A percentile compares a stretch with the other conserved stretches of the same genome.
phyloP scores from a whole-genome alignment of 805 yeast genomes.

The Diddensiella caesifluorescens region DNA sequence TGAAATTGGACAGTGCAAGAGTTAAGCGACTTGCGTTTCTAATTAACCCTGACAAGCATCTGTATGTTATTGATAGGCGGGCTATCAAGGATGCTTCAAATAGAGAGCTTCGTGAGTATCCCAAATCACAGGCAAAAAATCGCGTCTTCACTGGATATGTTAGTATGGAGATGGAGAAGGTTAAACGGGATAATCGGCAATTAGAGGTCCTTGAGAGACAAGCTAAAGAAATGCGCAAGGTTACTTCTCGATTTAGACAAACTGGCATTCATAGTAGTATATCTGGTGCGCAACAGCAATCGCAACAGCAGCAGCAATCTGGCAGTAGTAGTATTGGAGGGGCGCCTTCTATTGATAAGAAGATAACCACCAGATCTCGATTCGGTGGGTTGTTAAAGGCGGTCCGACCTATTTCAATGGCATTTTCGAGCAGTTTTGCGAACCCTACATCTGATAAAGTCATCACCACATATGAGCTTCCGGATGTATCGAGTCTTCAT shows the following conservation, averaged over 20 bases:
- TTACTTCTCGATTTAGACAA: slow-evolving; percentile 1
- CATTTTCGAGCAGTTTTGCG: slow-evolving; percentile 24
- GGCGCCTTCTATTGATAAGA: slow-evolving; percentile 4
- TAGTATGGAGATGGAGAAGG: slow-evolving; percentile 45
- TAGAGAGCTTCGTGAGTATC: slow-evolving; percentile 39
- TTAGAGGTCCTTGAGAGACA: slow-evolving; percentile 33
- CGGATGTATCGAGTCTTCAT: slow-evolving; percentile 41
- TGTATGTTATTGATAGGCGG: slow-evolving; percentile 28
- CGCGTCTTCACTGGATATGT: slow-evolving; percentile 45
- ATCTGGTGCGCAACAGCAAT: not conserved
- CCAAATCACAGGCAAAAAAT: slow-evolving; percentile 32
- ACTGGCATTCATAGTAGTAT: slow-evolving; percentile 3
- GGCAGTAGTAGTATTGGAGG: slow-evolving; percentile 2
- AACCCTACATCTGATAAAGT: slow-evolving; percentile 37
- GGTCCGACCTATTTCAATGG: slow-evolving; percentile 38
- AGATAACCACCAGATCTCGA: slow-evolving; percentile 26
- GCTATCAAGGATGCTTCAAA: slow-evolving; percentile 37
- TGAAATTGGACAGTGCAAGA: slow-evolving; percentile 5
- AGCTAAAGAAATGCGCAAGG: slow-evolving; percentile 16
- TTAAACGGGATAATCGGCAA: slow-evolving; percentile 48
- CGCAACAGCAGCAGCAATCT: slow-evolving; percentile 9
- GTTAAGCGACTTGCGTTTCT: slow-evolving; percentile 25
- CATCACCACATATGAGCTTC: slow-evolving; percentile 52
- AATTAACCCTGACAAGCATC: slow-evolving; percentile 29
- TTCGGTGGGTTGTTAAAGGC: slow-evolving; percentile 37